A percentile compares a stretch with the other conserved stretches of the same genome.
Evolutionary conservation across 148 eudicot genomes (phyloP).

Genomic region (Rhododendron griersonianum): DNA sequence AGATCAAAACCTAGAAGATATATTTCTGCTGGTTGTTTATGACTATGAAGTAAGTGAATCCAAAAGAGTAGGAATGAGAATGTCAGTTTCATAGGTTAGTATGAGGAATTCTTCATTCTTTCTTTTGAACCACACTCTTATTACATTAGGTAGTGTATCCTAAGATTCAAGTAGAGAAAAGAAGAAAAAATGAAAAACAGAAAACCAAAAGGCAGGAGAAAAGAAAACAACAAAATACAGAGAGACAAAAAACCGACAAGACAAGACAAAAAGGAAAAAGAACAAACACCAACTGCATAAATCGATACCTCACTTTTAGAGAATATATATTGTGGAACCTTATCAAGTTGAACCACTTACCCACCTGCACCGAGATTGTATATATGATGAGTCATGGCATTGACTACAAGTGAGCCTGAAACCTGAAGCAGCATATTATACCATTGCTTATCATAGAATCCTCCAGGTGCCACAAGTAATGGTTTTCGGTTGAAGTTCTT

Average conservation of each 20-base stretch:
- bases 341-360: conserved; percentile 9
- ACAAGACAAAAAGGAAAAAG: neutral
- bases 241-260: neutral
- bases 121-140: neutral
- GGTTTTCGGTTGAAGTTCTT: conserved; percentile 40
- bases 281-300: neutral
- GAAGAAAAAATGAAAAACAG: neutral
- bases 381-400: conserved; percentile 77
- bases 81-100: neutral
- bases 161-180: neutral
- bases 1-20: neutral
- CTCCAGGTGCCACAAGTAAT: conserved; percentile 76
- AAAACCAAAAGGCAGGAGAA: neutral
- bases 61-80: neutral
- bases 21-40: neutral
- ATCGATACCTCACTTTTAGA: neutral
- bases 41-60: neutral
- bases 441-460: conserved; percentile 74
- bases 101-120: neutral
- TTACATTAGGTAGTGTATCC: neutral
- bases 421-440: conserved; percentile 56
- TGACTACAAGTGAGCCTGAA: conserved; percentile 56
- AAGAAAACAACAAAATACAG: neutral
- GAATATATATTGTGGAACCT: neutral
- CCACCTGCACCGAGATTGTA: conserved; percentile 90